These are phyloP conservation scores for Ilyonectria destructans DNA, from an alignment of 2,329 filamentous ascomycete species.

Conservation along the genomic window DNA sequence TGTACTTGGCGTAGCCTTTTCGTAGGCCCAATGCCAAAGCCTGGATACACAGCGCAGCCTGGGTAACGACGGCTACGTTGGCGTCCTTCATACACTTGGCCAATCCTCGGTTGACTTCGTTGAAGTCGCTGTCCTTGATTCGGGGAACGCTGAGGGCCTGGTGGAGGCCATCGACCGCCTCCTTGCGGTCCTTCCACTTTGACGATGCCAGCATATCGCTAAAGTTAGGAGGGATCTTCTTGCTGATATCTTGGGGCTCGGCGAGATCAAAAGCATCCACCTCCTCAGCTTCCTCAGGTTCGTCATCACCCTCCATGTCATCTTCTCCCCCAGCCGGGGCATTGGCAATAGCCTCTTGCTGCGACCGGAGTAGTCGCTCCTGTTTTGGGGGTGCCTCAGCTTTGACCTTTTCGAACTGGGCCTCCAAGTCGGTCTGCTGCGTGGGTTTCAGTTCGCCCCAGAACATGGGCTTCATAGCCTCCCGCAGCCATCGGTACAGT, in stretches of 20 bases:
- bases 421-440: conserved; percentile 94
- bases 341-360: conserved; percentile 85
- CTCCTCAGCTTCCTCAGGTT: conserved; percentile 69
- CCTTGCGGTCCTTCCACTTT: conserved; percentile 99
- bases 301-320: conserved; percentile 71
- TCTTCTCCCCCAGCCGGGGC: conserved; percentile 73
- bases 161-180: conserved; percentile 88
- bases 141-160: conserved; percentile 85
- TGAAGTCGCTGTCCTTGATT: conserved; percentile 92
- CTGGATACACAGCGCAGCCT: conserved; percentile 94
- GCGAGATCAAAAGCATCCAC: conserved; percentile 87
- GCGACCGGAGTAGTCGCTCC: conserved; percentile 88
- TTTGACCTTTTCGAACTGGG: conserved; percentile 94
- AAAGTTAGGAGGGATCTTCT: conserved; percentile 87
- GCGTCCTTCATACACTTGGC: conserved; percentile 99
- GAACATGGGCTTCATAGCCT: conserved; percentile 98
- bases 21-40: conserved; percentile 89
- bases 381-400: conserved; percentile 90
- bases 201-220: conserved; percentile 88
- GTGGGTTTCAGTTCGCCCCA: conserved; percentile 97
- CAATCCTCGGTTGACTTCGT: conserved; percentile 85
- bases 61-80: conserved; percentile 93
- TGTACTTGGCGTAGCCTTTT: conserved; percentile 84
- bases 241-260: conserved; percentile 88
- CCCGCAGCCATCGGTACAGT: conserved; percentile 95